Percentiles rank a stretch among this genome's conserved stretches.
Evolutionary conservation across 1,284 basidiomycete genomes (phyloP).

Genomic region (Austroboletus novae-zelandiae): DNA sequence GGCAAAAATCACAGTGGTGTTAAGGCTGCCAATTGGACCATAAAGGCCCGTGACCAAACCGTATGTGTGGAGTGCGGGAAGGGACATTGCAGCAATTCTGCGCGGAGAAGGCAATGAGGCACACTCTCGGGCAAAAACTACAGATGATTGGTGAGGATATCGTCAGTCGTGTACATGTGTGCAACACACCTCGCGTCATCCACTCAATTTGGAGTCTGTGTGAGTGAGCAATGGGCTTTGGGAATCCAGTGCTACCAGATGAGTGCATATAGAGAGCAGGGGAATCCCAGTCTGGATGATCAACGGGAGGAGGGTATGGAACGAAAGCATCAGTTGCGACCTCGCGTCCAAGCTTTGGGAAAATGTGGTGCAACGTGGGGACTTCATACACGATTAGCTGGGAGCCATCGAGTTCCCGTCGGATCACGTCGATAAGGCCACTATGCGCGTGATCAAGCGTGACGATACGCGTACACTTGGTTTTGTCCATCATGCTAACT

Average conservation of each 20-base stretch:
- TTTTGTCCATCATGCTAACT: conserved; percentile 29
- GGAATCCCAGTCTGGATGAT: conserved; percentile 15
- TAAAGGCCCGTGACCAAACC: conserved; percentile 22
- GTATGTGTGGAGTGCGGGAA: conserved; percentile 27
- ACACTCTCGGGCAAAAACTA: conserved; percentile 5
- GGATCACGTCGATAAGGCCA: conserved; percentile 27
- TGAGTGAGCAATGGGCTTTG: conserved; percentile 15
- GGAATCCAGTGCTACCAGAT: background rate
- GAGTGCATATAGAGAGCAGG: background rate
- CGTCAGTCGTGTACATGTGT: background rate
- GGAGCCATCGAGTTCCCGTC: conserved; percentile 1
- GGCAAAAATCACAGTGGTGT: conserved; percentile 16
- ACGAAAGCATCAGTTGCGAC: conserved; percentile 23
- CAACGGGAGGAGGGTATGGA: conserved; percentile 22
- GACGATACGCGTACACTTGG: conserved; percentile 31
- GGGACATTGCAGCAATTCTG: conserved; percentile 22
- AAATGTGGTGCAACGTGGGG: conserved; percentile 28
- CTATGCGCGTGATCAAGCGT: conserved; percentile 27
- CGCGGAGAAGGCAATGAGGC: conserved; percentile 8
- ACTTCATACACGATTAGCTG: conserved; percentile 24
- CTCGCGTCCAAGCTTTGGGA: conserved; percentile 35
- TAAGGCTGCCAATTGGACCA: conserved; percentile 5
- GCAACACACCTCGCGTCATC: conserved; percentile 19
- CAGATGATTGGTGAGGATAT: background rate
- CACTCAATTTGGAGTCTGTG: conserved; percentile 27